Evolutionary conservation across 2,329 filamentous ascomycete species (phyloP), one percentile per base, ranked within the genome.

Genomic region (Exophiala sideris): DNA sequence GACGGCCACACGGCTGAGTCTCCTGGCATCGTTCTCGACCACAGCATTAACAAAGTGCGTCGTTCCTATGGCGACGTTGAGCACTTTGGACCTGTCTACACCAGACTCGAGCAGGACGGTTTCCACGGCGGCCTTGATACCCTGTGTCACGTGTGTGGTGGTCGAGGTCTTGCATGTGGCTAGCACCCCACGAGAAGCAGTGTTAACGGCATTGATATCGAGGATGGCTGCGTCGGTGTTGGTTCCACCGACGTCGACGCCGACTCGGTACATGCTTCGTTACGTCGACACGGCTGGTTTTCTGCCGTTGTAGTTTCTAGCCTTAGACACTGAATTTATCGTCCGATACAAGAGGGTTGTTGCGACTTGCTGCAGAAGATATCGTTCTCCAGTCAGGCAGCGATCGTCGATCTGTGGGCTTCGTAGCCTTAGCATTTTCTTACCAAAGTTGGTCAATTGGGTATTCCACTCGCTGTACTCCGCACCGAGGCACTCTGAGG

Each of bases 41-140:
- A 79, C 68, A 0, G 76, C 76, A 62, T 79, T 79, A 61, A 79
- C 73, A 56, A 79, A 79, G 60, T 78, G 76, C 0, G 74, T 76
- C 2, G 76, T 78, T 21, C 78, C 78, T 57, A 80, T 77, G 2
- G 75, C 76, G 10, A 80, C 75, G 34, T 73, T 76, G 36, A 74
- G 62, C 4, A 80, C 71, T 11, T 70, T 67, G 18, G 58, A 59
- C 40, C 71, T 66, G 29, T 73, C 67, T 42, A 76, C 64, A 0
- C 63, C 57, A 1, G 75, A 73, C 21, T 68, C 67, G 3, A 58
- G 56, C 3, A 80, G 62, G 0, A 79, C 72, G 8, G 71, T 70
- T 9, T 67, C 61, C 52, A 80, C 76, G n/a, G 76, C 75, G 8
- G 64, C 62, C 56, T 75, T 70, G 24, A 80, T 78, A 16, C 78